Evolutionary conservation across 2,329 filamentous ascomycete species (phyloP).

Genomic region (Beauveria sp.): DNA sequence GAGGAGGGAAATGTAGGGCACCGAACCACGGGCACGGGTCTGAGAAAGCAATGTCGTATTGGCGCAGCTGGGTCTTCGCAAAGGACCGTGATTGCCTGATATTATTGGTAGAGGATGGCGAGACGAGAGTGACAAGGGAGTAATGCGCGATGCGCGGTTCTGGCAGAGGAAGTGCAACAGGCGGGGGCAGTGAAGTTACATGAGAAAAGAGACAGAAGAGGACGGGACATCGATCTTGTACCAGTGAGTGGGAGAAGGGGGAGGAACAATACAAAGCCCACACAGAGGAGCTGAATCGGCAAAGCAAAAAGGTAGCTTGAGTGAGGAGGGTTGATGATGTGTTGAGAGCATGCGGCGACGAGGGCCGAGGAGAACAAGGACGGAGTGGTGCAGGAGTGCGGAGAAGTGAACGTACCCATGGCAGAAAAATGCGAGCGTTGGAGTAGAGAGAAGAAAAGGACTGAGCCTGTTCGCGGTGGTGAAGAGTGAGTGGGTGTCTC

Average conservation of each 20-base stretch:
- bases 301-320: background rate
- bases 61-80: background rate
- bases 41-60: background rate
- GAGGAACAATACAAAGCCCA: background rate
- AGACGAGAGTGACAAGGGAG: background rate
- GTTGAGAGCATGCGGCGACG: background rate
- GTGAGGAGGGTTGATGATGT: conserved; percentile 1
- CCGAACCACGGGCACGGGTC: background rate
- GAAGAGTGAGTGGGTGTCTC: conserved; percentile 19
- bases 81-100: background rate
- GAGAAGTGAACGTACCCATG: conserved; percentile 14
- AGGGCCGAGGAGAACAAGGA: conserved; percentile 10
- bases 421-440: conserved; percentile 11
- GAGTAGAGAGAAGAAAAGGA: conserved; percentile 9
- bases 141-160: background rate
- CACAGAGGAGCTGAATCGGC: background rate
- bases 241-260: conserved; percentile 5
- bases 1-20: conserved; percentile 1
- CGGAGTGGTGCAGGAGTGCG: conserved; percentile 5
- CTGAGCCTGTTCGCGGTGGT: conserved; percentile 12
- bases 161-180: background rate
- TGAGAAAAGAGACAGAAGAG: background rate
- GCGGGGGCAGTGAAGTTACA: background rate
- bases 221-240: conserved; percentile 1
- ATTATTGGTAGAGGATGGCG: background rate